These are phyloP conservation scores for Hyaloscypha hepaticicola DNA, from an alignment of 495 filamentous ascomycete species.

Conservation along the genomic window DNA sequence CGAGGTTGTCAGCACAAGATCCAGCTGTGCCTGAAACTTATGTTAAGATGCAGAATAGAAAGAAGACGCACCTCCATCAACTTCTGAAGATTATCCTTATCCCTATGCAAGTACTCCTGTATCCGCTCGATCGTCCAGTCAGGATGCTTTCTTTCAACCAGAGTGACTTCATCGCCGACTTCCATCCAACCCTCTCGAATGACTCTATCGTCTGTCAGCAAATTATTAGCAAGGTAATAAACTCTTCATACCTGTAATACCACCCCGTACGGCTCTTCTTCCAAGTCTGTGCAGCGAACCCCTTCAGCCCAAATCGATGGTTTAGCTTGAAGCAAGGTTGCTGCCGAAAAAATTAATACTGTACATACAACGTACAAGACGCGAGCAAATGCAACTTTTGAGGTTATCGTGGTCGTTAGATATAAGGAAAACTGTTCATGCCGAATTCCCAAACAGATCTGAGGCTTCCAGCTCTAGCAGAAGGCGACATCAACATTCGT, in stretches of 20 bases:
- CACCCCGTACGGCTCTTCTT: conserved; percentile 52
- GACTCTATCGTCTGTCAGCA: too few relatives aligned
- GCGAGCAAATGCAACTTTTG: too few relatives aligned
- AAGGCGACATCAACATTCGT: too few relatives aligned
- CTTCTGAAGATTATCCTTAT: conserved; percentile 41
- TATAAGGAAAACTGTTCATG: too few relatives aligned
- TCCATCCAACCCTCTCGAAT: conserved; percentile 45
- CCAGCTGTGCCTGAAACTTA: not conserved
- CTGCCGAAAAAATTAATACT: too few relatives aligned
- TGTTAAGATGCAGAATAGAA: not conserved
- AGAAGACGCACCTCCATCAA: conserved; percentile 37
- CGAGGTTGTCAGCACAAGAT: not conserved
- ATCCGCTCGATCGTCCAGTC: conserved; percentile 55
- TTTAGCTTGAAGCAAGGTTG: conserved; percentile 60
- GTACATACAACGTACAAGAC: too few relatives aligned
- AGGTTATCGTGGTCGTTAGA: too few relatives aligned
- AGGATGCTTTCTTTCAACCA: conserved; percentile 43
- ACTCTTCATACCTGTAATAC: too few relatives aligned
- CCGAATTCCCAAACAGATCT: too few relatives aligned
- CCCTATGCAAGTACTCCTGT: conserved; percentile 54
- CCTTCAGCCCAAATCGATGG: conserved; percentile 51
- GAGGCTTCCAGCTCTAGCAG: too few relatives aligned
- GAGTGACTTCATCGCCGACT: conserved; percentile 39
- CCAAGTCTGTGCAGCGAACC: conserved; percentile 53
- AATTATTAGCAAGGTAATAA: too few relatives aligned